Base-by-base conservation (phyloP, 495 filamentous ascomycete genomes). In the Penicillium fimorum region DNA sequence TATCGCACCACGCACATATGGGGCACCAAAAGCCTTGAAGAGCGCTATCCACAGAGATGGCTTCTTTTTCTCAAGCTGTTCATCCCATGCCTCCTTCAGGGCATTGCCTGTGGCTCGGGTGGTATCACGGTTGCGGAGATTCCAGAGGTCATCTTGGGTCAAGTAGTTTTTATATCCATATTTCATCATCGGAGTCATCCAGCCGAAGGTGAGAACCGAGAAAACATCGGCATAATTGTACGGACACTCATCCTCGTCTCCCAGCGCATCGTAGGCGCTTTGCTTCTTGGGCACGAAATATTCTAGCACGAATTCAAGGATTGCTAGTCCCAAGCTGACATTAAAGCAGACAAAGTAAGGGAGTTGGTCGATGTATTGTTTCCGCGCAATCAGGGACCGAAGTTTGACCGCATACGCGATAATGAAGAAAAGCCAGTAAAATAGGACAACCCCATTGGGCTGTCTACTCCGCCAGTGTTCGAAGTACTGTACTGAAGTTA, bases 121-220 rank as follows among this genome's bases (percentile, higher is more conserved):
- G 5, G 86, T 88, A 70, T 97, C 92, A 48, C 80, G 79, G 56
- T 82, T 85, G 13, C 93, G 84, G 38, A 99, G 80, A 61, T 89
- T 93, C 94, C 94, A 99, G 45, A 99, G 81, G 72, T 99, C 94
- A 56, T 99, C 90, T 72, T 99, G 93, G 5, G 91, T 96, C 49
- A 99, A 79, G 66, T 82, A 99, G 52, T 91, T 84, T 62, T 86
- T 89, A 72, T 99, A 97, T 17, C 95, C 95, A 73, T 87, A 85
- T 63, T 87, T 91, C 95, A 99, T 99, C 83, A 97, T 73, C 15
- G 93, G 91, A 0, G 95, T 99, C 91, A 99, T 96, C 95, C 95
- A 99, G 54, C 89, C 84, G 69, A 99, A 99, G 10, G 93, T 96
- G 30, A 99, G 82, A 38, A 89, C 84, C 10, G 93, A 96, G 74